Percentiles rank a stretch among this genome's conserved stretches.
phyloP scores from a whole-genome alignment of 371 early-diverging fungal species.

The Funneliformis caledonium region DNA sequence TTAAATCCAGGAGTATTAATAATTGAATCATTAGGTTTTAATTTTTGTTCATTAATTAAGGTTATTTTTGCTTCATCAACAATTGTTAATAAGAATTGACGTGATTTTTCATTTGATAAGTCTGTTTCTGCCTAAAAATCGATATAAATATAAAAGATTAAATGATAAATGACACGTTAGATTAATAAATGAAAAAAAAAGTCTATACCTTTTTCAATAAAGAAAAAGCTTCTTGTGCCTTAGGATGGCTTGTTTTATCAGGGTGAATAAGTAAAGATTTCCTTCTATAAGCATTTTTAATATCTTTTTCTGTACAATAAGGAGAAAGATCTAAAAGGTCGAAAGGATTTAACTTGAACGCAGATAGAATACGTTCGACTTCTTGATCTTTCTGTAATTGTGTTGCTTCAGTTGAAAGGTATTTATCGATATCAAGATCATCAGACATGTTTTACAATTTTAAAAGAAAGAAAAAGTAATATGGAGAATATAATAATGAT shows the following conservation, averaged over 20 bases:
- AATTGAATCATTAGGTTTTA: constrained; percentile 31
- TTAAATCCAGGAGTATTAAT: constrained; percentile 47
- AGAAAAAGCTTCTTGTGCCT: constrained; percentile 84
- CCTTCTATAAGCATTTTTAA: constrained; percentile 79
- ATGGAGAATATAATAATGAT: background rate
- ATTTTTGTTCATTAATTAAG: constrained; percentile 42
- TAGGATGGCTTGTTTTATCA: constrained; percentile 81
- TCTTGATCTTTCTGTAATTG: constrained; percentile 72
- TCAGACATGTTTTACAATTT: background rate
- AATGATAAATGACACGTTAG: background rate
- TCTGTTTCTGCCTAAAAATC: constrained; percentile 70
- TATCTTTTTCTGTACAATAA: constrained; percentile 58
- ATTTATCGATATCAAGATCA: constrained; percentile 32
- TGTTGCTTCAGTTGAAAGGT: constrained; percentile 43
- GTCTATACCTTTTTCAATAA: constrained; percentile 84
- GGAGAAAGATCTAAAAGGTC: constrained; percentile 76
- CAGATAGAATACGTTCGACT: constrained; percentile 82
- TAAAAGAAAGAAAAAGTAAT: background rate
- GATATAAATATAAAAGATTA: constrained; percentile 8
- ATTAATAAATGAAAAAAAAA: background rate
- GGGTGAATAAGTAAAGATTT: constrained; percentile 90
- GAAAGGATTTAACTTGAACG: constrained; percentile 81
- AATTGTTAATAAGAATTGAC: constrained; percentile 38
- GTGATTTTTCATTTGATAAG: constrained; percentile 55
- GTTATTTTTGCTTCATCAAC: constrained; percentile 32